Evolutionary conservation across 148 eudicot species (phyloP).

Genomic region (Cornus kousa): DNA sequence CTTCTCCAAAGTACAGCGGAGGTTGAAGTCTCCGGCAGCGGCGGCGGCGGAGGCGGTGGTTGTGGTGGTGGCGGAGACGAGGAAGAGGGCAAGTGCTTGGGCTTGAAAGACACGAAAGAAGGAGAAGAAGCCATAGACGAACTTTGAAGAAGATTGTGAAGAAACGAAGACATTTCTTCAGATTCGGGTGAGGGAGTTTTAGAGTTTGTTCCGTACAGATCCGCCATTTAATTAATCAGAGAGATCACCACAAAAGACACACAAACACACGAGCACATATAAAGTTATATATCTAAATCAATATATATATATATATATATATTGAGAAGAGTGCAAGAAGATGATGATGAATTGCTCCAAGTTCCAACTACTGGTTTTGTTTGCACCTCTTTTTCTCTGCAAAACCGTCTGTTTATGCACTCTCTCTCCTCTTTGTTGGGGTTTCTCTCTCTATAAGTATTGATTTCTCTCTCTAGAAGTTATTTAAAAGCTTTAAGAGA

Average conservation of each 20-base stretch:
- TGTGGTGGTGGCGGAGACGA: constrained; percentile 9
- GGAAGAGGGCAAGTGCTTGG: constrained; percentile 4
- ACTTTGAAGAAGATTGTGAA: constrained; percentile 55
- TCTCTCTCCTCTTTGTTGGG: neutral
- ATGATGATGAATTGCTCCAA: neutral
- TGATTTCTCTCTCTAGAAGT: neutral
- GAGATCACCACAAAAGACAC: neutral
- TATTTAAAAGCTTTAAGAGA: neutral
- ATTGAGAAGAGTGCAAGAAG: neutral
- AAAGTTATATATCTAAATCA: too few relatives aligned
- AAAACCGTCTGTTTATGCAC: neutral
- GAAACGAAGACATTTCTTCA: constrained; percentile 66
- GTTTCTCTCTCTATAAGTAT: neutral
- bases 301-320: too few relatives aligned
- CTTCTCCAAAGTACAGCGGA: neutral
- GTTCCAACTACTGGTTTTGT: neutral
- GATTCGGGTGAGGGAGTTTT: constrained; percentile 34
- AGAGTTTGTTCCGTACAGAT: constrained; percentile 38
- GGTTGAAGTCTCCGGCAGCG: constrained; percentile 6
- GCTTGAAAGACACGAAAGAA: neutral
- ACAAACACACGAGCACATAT: too few relatives aligned
- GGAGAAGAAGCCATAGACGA: constrained; percentile 22
- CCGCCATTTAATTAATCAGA: constrained; percentile 28
- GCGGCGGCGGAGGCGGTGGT: constrained; percentile 1
- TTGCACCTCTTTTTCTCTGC: too few relatives aligned